phyloP scores from a whole-genome alignment of 768 basidiomycete species.

The Mycena epipterygia region DNA sequence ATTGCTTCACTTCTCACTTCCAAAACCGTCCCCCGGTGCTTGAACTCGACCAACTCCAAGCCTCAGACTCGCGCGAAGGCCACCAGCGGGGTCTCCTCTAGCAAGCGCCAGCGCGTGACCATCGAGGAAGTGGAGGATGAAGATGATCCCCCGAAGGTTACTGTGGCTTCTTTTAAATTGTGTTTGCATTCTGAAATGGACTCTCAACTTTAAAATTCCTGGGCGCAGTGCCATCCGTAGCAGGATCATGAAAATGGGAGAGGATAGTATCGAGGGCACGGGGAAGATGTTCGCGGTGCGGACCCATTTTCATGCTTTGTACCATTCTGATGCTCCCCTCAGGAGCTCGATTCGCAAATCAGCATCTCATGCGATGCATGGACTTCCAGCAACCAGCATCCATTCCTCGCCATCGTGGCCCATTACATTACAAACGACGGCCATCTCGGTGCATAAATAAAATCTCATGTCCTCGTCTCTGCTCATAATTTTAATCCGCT shows the following conservation, averaged over 20 bases:
- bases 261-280: neutral
- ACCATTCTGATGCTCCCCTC: neutral
- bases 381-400: neutral
- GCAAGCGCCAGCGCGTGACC: too few species aligned
- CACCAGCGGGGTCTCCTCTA: neutral
- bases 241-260: neutral
- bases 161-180: too few species aligned
- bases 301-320: neutral
- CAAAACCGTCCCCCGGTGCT: neutral
- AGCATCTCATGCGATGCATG: neutral
- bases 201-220: neutral
- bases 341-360: neutral
- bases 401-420: neutral
- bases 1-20: neutral
- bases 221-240: neutral
- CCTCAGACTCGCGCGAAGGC: neutral
- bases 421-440: conserved; percentile 3
- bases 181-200: neutral
- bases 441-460: neutral
- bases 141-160: neutral
- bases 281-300: neutral
- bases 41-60: neutral
- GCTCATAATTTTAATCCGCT: neutral
- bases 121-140: conserved; percentile 1
- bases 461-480: neutral